Conservation (phyloP, 2,329 filamentous ascomycete species). For the Plenodomus biglobosus region DNA sequence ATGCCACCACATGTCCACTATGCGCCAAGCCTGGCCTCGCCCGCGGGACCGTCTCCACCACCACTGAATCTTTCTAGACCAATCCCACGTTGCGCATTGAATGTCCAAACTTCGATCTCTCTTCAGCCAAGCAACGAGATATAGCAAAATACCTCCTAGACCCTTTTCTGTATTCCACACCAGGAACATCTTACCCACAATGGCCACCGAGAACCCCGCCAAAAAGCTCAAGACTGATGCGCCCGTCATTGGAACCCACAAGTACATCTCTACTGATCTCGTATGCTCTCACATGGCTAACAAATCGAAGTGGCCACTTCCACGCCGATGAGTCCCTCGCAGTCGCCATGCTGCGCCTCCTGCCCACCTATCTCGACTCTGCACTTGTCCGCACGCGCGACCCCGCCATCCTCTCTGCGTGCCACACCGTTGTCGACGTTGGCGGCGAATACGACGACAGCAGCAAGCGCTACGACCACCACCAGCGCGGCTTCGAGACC, state of each 20-base stretch:
- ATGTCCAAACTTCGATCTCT: slow-evolving; percentile 19
- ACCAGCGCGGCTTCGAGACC: slow-evolving; percentile 86
- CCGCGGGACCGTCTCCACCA: slow-evolving; percentile 9
- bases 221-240: slow-evolving; percentile 80
- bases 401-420: slow-evolving; percentile 71
- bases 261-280: slow-evolving; percentile 45
- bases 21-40: slow-evolving; percentile 16
- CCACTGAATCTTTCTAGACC: slow-evolving; percentile 11
- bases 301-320: slow-evolving; percentile 74
- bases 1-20: slow-evolving; percentile 2
- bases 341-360: slow-evolving; percentile 89
- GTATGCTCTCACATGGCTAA: neutral
- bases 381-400: slow-evolving; percentile 85
- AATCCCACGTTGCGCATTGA: slow-evolving; percentile 10
- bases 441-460: slow-evolving; percentile 85
- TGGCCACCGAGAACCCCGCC: slow-evolving; percentile 49
- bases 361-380: slow-evolving; percentile 76
- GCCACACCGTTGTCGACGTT: slow-evolving; percentile 97
- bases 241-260: slow-evolving; percentile 86
- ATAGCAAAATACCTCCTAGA: neutral
- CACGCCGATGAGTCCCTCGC: slow-evolving; percentile 98
- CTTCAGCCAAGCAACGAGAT: slow-evolving; percentile 1
- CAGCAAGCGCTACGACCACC: slow-evolving; percentile 86
- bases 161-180: neutral
- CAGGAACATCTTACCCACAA: slow-evolving; percentile 13